Conservation (phyloP, 345 rosid species). For the Salix brachista region DNA sequence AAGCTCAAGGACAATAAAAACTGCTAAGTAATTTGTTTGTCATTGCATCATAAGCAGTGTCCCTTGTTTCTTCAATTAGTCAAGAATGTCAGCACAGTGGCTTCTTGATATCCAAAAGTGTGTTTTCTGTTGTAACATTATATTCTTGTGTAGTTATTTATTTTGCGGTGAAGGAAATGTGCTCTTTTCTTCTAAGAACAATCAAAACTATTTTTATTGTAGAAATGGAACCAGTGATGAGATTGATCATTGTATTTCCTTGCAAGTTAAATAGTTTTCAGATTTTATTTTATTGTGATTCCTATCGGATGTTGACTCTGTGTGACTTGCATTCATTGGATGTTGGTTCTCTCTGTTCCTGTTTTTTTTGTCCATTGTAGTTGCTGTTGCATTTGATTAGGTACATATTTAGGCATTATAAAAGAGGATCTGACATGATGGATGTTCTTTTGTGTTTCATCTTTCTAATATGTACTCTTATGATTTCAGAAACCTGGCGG, state of each 20-base stretch:
- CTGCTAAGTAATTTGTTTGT: neutral
- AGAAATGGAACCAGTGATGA: neutral
- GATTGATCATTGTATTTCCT: neutral
- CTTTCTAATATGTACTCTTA: conserved; percentile 25
- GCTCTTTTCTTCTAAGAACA: neutral
- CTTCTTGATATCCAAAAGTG: neutral
- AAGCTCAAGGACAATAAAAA: neutral
- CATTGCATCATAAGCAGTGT: neutral
- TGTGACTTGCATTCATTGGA: neutral
- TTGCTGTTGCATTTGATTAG: neutral
- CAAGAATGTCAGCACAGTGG: neutral
- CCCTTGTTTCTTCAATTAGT: neutral
- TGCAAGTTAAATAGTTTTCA: neutral
- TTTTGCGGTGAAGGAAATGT: neutral
- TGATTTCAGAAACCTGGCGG: conserved; percentile 95
- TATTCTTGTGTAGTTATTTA: neutral
- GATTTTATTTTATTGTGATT: neutral
- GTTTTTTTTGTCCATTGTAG: neutral
- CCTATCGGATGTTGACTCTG: neutral
- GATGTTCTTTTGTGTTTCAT: conserved; percentile 6
- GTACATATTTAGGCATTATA: neutral
- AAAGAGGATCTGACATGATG: neutral
- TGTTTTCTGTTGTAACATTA: neutral
- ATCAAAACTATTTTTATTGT: neutral
- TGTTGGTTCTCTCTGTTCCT: neutral